phyloP scores from a whole-genome alignment of 2,329 filamentous ascomycete species.

The Stagonosporopsis vannaccii region DNA sequence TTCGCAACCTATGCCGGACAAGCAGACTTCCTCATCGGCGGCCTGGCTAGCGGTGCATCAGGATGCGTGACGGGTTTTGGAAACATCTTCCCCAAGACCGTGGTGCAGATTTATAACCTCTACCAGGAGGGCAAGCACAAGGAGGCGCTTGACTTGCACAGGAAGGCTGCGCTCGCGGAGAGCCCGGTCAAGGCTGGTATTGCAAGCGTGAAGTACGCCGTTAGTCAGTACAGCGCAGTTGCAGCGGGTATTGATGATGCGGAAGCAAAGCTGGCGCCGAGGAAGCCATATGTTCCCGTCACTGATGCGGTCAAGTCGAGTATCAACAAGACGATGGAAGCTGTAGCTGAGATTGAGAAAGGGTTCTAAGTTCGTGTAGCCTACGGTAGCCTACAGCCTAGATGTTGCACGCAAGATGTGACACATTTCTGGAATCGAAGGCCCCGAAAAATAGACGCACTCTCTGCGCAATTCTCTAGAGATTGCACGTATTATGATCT shows the following conservation, averaged over 20 bases:
- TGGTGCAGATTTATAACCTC: slow-evolving; percentile 67
- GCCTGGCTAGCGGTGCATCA: slow-evolving; percentile 60
- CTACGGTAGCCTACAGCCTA: neutral
- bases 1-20: slow-evolving; percentile 78
- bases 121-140: slow-evolving; percentile 64
- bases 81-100: slow-evolving; percentile 64
- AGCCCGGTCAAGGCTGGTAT: slow-evolving; percentile 71
- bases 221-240: slow-evolving; percentile 67
- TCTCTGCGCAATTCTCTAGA: too few relatives aligned
- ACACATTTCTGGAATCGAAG: too few relatives aligned
- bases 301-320: slow-evolving; percentile 33
- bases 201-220: slow-evolving; percentile 73
- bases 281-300: slow-evolving; percentile 40
- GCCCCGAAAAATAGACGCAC: too few relatives aligned
- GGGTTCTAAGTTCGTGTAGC: neutral
- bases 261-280: slow-evolving; percentile 38
- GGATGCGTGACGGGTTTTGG: slow-evolving; percentile 66
- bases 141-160: slow-evolving; percentile 68
- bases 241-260: slow-evolving; percentile 56
- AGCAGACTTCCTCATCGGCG: slow-evolving; percentile 71
- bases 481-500: neutral
- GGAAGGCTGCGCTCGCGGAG: slow-evolving; percentile 70
- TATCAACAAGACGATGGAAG: slow-evolving; percentile 34
- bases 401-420: too few relatives aligned
- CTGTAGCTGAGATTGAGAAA: slow-evolving; percentile 38